A percentile compares a stretch with the other conserved stretches of the same genome.
Conservation (phyloP, 2,329 filamentous ascomycete species). For the Pseudonectria buxi region DNA sequence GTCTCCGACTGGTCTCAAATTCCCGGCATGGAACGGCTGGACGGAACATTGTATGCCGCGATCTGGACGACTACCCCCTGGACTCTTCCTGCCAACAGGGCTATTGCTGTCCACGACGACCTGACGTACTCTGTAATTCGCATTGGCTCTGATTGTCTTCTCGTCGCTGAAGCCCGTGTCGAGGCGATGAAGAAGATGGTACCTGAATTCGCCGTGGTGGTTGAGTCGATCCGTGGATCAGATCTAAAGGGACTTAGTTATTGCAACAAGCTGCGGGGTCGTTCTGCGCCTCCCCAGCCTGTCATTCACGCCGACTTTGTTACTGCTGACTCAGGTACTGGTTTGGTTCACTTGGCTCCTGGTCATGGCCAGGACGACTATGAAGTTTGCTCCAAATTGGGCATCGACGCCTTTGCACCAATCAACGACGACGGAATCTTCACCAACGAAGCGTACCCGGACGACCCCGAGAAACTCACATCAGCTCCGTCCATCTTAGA, state of each 20-base stretch:
- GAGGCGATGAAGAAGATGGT: constrained; percentile 47
- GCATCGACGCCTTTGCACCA: constrained; percentile 71
- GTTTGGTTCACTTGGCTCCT: constrained; percentile 89
- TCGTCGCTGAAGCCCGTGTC: constrained; percentile 67
- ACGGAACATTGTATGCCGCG: constrained; percentile 61
- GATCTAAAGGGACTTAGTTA: constrained; percentile 63
- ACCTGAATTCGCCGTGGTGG: constrained; percentile 47
- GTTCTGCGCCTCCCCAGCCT: constrained; percentile 50
- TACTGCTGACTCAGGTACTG: constrained; percentile 81
- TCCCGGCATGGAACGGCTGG: constrained; percentile 31
- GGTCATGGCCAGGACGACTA: constrained; percentile 98
- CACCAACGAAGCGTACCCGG: constrained; percentile 70
- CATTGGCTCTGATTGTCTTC: constrained; percentile 49
- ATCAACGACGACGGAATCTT: constrained; percentile 78
- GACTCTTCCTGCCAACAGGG: constrained; percentile 90
- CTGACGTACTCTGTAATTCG: constrained; percentile 66
- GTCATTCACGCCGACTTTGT: constrained; percentile 86
- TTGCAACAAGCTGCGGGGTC: constrained; percentile 60
- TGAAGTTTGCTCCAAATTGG: constrained; percentile 64
- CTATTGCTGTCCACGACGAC: constrained; percentile 72
- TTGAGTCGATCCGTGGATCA: constrained; percentile 54
- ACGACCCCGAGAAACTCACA: constrained; percentile 57
- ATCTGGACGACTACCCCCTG: constrained; percentile 99
- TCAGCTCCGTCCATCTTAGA: constrained; percentile 63
- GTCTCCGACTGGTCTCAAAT: constrained; percentile 30